These are phyloP conservation scores for Avena sativa DNA, from an alignment of 176 grass and related monocot genomes.

Conservation along the genomic window DNA sequence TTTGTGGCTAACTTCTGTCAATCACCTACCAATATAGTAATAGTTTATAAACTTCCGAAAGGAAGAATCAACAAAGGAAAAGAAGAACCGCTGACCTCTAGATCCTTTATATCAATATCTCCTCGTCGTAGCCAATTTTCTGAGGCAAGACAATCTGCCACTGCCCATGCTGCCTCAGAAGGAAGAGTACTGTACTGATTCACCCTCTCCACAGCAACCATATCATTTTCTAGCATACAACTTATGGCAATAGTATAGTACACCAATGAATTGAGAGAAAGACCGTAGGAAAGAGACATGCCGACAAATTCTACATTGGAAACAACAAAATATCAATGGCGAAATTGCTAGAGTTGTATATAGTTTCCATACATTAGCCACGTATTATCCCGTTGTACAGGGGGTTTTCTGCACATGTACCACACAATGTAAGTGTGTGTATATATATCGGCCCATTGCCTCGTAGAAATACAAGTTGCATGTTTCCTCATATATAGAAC, in stretches of 20 bases:
- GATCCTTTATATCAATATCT: constrained; percentile 73
- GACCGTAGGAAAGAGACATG: constrained; percentile 93
- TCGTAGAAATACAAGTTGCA: neutral
- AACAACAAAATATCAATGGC: constrained; percentile 10
- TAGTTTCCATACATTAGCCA: neutral
- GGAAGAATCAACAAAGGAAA: neutral
- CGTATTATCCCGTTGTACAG: neutral
- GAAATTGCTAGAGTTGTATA: neutral
- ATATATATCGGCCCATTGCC: neutral
- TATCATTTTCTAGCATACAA: constrained; percentile 87
- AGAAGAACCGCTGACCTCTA: constrained; percentile 58
- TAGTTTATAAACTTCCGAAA: neutral
- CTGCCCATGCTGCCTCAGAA: constrained; percentile 83
- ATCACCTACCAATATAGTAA: neutral
- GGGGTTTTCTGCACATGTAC: neutral
- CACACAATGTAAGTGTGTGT: neutral
- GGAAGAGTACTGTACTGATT: constrained; percentile 81
- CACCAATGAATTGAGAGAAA: constrained; percentile 80
- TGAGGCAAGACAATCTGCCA: constrained; percentile 60
- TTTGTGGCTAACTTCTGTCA: constrained; percentile 18
- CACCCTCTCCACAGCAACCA: constrained; percentile 91
- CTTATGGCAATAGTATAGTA: constrained; percentile 71
- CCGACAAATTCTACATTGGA: constrained; percentile 79
- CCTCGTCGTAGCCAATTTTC: constrained; percentile 74
- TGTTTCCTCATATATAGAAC: too few species aligned